Evolutionary conservation across 2,329 filamentous ascomycete genomes (phyloP).

Genomic region (Apiospora malaysiana): DNA sequence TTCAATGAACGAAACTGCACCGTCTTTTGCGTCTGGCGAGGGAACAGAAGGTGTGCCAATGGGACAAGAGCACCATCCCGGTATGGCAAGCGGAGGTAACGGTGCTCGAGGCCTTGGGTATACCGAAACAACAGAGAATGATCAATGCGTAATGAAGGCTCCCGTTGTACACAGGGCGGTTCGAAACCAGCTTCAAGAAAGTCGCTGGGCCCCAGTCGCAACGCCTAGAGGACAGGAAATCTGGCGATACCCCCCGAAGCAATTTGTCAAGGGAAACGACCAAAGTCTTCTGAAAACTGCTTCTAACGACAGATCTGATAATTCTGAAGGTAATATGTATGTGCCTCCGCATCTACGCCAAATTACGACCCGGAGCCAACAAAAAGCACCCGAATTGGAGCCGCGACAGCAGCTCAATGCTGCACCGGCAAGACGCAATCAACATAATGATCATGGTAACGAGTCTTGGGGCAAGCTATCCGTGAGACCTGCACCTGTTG

Average conservation of each 20-base stretch:
- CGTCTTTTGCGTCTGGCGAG: neutral
- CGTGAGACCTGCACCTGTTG: neutral
- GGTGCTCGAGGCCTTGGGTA: neutral
- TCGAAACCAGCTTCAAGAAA: neutral
- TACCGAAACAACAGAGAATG: neutral
- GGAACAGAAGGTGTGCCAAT: neutral
- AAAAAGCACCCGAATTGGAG: neutral
- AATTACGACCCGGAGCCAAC: neutral
- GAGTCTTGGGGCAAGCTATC: too few species aligned
- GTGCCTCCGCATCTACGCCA: conserved; percentile 4
- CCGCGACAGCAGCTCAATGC: neutral
- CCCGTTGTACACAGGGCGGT: neutral
- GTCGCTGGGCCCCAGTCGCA: neutral
- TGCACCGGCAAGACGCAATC: neutral
- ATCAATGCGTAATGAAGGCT: neutral
- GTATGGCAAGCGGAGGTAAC: neutral
- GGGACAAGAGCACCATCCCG: too few species aligned
- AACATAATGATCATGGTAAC: neutral
- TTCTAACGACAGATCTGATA: neutral
- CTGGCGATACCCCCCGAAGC: neutral
- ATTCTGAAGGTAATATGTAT: neutral
- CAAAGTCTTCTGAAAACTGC: neutral
- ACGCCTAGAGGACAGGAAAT: neutral
- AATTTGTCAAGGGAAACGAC: neutral
- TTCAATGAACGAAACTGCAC: neutral